Percentiles rank a stretch among this genome's conserved stretches.
Conservation (phyloP, 768 basidiomycete genomes). For the Tulasnella sp. region DNA sequence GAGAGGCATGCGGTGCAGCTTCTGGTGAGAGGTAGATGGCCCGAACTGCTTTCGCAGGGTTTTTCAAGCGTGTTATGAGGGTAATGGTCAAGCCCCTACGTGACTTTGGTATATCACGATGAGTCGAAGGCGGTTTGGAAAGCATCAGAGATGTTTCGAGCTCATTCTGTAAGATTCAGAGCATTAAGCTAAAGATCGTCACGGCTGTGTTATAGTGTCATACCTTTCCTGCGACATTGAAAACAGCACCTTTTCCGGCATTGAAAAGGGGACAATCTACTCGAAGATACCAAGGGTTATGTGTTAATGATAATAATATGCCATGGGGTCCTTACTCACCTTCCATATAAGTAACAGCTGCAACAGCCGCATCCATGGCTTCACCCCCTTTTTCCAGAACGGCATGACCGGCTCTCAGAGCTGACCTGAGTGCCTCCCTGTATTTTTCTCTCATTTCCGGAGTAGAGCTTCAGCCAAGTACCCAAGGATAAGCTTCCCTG, state of each 20-base stretch:
- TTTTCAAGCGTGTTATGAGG: conserved; percentile 51
- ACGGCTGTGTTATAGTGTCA: conserved; percentile 3
- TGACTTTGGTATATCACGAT: conserved; percentile 42
- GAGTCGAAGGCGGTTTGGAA: conserved; percentile 56
- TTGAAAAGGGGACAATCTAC: conserved; percentile 70
- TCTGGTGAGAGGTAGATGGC: conserved; percentile 56
- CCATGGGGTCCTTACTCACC: conserved; percentile 28
- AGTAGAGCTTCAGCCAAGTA: conserved; percentile 31
- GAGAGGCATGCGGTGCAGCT: conserved; percentile 50
- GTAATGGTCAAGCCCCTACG: conserved; percentile 54
- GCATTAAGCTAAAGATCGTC: neutral
- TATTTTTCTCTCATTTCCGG: conserved; percentile 48
- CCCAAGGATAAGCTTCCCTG: neutral
- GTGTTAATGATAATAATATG: neutral
- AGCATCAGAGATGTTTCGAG: conserved; percentile 72
- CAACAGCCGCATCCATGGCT: conserved; percentile 70
- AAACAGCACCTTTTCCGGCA: conserved; percentile 67
- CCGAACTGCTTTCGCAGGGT: conserved; percentile 60
- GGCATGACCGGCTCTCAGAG: conserved; percentile 49
- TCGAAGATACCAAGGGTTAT: neutral
- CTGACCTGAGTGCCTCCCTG: conserved; percentile 38
- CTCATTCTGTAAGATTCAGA: conserved; percentile 43
- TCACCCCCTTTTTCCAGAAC: conserved; percentile 57
- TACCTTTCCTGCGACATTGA: conserved; percentile 69
- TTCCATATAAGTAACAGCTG: conserved; percentile 62